Evolutionary conservation across 805 yeast species (phyloP).

Genomic region (Scheffersomyces coipomensis): DNA sequence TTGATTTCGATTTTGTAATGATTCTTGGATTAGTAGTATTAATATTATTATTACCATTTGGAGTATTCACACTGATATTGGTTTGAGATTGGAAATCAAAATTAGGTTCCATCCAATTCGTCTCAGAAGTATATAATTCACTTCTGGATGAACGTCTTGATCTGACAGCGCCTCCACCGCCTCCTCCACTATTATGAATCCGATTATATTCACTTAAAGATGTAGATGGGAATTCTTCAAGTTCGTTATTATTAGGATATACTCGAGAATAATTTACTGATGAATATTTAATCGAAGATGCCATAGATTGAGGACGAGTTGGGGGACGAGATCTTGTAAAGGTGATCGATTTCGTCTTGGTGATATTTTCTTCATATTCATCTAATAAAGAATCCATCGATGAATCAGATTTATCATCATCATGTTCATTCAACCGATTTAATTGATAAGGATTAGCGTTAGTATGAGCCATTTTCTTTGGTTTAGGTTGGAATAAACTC

Average conservation of each 20-base stretch:
- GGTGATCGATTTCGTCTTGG: slow-evolving; percentile 22
- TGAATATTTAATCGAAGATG: background rate
- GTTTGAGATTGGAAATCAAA: background rate
- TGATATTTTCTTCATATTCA: slow-evolving; percentile 44
- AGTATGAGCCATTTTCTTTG: slow-evolving; percentile 7
- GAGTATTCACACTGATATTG: background rate
- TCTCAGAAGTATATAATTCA: slow-evolving; percentile 42
- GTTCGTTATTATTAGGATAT: slow-evolving; percentile 5
- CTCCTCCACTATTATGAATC: slow-evolving; percentile 11
- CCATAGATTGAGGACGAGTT: slow-evolving; percentile 18
- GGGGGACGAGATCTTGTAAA: slow-evolving; percentile 22
- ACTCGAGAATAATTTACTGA: background rate
- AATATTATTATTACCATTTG: background rate
- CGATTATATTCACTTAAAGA: slow-evolving; percentile 36
- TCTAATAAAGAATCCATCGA: slow-evolving; percentile 42
- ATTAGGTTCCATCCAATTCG: slow-evolving; percentile 54
- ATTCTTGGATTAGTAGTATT: slow-evolving; percentile 2
- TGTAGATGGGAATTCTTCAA: slow-evolving; percentile 31
- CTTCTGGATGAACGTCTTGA: slow-evolving; percentile 40
- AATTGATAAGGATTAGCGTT: background rate
- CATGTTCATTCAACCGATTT: slow-evolving; percentile 1
- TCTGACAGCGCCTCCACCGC: slow-evolving; percentile 8
- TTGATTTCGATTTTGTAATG: slow-evolving; percentile 21
- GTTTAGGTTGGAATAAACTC: slow-evolving; percentile 11
- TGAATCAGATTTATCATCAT: slow-evolving; percentile 21